Base-by-base conservation (phyloP, 176 grass and related monocot species). In the Carex parvula region DNA sequence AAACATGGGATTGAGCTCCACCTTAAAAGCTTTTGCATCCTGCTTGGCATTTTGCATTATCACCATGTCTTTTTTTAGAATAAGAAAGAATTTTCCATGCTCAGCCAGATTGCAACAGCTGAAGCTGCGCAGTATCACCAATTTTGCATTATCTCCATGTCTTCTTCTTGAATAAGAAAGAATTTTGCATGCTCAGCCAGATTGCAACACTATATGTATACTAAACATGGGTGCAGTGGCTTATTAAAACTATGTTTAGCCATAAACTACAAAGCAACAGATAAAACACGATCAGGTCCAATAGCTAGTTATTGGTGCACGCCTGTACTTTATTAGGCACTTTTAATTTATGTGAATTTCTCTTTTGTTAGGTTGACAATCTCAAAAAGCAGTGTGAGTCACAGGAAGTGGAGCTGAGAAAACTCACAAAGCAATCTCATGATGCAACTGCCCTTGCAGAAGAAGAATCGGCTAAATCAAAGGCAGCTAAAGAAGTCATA, bases 401-500 rank as follows among this genome's bases (percentile, higher is more conserved):
- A 86, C 96, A 93, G 89, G 96, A 95, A 81, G 52, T 92, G 73
- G 92, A 99, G 80, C 68, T 99, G 85, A 87, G 87, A 76, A 99
- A 94, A 84, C 90, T 90, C 84, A 86, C 90, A 70, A 99, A 95
- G 83, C 93, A 93, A 92, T 89, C 91, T 74, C 82, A 95, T 88
- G 96, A 99, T 73, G 89, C 93, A 37, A 94, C 88, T 86, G 15
- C 54, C 0, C 78, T 99, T 71, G 90, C 92, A 79, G 83, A 89
- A 79, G 96, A 95, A 85, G 96, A 95, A 88, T 99, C 96, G 73
- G 86, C 91, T 61, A 99, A 99, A 83, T 99, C 96, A 67, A 99
- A 92, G 85, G 93, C 93, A 85, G 96, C 93, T 32, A 99, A 95
- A 88, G 96, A 99, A 92, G 93, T 99, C 76, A 94, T 95, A 89